Conservation (phyloP, 352 stramenopile species). For the Pythium oligandrum region DNA sequence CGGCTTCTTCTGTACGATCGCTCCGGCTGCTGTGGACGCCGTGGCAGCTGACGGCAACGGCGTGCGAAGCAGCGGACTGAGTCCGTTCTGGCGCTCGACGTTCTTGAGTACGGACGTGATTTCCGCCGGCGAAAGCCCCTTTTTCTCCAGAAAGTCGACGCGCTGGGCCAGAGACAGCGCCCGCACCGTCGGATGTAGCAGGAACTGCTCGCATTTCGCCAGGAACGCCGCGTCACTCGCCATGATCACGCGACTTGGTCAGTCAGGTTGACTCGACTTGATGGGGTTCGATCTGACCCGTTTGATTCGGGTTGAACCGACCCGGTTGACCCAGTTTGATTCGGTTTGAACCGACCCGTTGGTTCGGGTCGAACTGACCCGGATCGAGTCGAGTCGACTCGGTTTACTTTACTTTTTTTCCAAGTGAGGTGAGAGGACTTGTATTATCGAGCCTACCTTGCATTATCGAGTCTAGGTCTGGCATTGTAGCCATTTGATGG, state of each 20-base stretch:
- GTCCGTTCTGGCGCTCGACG: conserved; percentile 49
- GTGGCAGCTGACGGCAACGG: neutral
- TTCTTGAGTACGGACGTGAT: conserved; percentile 59
- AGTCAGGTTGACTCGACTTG: no score
- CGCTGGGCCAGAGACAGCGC: conserved; percentile 59
- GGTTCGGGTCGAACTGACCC: no score
- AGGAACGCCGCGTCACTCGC: conserved; percentile 23
- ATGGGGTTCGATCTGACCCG: no score
- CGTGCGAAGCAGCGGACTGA: conserved; percentile 29
- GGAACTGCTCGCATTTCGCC: conserved; percentile 60
- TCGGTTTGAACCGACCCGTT: no score
- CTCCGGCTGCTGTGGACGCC: neutral
- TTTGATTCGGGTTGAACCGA: no score
- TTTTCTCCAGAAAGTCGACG: conserved; percentile 73
- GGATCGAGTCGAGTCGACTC: no score
- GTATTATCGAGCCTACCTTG: no score
- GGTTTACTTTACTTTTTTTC: no score
- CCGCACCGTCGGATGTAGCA: conserved; percentile 60
- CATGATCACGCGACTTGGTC: no score
- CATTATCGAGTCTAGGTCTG: neutral
- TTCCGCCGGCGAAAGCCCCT: conserved; percentile 58
- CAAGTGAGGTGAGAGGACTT: no score
- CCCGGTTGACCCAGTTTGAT: no score
- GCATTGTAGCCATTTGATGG: conserved; percentile 23
- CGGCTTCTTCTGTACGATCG: neutral